Evolutionary conservation across 2,329 filamentous ascomycete species (phyloP).

Genomic region (Colletotrichum tamarilloi): DNA sequence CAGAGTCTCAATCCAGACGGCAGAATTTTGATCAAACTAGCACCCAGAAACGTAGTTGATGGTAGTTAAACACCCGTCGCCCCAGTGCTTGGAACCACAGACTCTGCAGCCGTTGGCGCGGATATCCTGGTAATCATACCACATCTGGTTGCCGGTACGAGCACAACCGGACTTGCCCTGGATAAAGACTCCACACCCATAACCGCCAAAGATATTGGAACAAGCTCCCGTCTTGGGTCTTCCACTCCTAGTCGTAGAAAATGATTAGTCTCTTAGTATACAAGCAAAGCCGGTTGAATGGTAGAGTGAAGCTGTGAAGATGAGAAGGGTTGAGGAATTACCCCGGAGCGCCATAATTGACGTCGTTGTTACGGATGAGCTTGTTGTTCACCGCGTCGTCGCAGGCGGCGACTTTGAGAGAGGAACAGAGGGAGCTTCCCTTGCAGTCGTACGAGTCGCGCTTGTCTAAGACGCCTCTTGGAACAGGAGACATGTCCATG

Average conservation of each 20-base stretch:
- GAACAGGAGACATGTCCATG: conserved; percentile 1
- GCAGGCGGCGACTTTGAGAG: conserved; percentile 1
- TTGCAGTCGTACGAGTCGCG: conserved; percentile 25
- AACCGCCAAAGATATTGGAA: not conserved
- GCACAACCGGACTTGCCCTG: conserved; percentile 32
- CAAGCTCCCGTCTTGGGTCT: conserved; percentile 9
- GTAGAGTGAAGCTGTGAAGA: not conserved
- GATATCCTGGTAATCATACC: conserved; percentile 35
- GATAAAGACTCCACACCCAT: conserved; percentile 11
- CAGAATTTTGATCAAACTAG: not conserved
- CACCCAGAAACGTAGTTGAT: conserved; percentile 18
- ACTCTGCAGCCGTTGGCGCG: conserved; percentile 17
- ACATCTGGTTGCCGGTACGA: conserved; percentile 34
- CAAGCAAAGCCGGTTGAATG: not conserved
- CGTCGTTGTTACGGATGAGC: conserved; percentile 17
- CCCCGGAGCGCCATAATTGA: conserved; percentile 18
- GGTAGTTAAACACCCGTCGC: conserved; percentile 24
- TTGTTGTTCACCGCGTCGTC: conserved; percentile 22
- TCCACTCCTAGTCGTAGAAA: not conserved
- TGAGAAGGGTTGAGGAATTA: not conserved
- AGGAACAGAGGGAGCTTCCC: conserved; percentile 14
- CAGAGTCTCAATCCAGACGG: no score
- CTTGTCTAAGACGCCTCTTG: conserved; percentile 4
- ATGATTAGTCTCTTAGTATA: not conserved
- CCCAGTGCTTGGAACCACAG: conserved; percentile 34